Conservation (phyloP, 495 filamentous ascomycete genomes). For the Neurospora sp. region DNA sequence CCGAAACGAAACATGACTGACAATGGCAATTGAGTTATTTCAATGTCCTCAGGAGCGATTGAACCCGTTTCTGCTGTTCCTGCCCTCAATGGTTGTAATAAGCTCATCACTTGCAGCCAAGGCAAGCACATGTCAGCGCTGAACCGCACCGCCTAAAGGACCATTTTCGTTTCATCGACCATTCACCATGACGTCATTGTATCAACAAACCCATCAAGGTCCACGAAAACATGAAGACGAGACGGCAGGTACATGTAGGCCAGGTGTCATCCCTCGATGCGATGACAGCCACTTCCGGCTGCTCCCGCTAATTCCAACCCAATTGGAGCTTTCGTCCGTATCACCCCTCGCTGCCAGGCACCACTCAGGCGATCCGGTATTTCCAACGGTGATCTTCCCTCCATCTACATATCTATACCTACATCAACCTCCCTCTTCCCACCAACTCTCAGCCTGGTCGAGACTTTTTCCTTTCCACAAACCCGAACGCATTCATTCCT, state of each 20-base stretch:
- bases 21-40: background rate
- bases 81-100: background rate
- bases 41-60: too few species aligned
- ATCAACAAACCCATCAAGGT: background rate
- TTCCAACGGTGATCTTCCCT: background rate
- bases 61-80: background rate
- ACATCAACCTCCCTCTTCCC: background rate
- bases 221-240: background rate
- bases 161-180: background rate
- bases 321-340: background rate
- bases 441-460: background rate
- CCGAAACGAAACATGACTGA: background rate
- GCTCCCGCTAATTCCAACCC: background rate
- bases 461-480: background rate
- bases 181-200: background rate
- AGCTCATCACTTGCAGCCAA: background rate
- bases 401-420: background rate
- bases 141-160: background rate
- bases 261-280: background rate
- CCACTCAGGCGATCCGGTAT: background rate
- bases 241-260: background rate
- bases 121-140: background rate
- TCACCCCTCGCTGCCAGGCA: background rate
- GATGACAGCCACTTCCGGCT: background rate
- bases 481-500: background rate